Percentiles rank a stretch among this genome's conserved stretches.
Conservation (phyloP, 2,329 filamentous ascomycete species). For the Talaromyces piceae region DNA sequence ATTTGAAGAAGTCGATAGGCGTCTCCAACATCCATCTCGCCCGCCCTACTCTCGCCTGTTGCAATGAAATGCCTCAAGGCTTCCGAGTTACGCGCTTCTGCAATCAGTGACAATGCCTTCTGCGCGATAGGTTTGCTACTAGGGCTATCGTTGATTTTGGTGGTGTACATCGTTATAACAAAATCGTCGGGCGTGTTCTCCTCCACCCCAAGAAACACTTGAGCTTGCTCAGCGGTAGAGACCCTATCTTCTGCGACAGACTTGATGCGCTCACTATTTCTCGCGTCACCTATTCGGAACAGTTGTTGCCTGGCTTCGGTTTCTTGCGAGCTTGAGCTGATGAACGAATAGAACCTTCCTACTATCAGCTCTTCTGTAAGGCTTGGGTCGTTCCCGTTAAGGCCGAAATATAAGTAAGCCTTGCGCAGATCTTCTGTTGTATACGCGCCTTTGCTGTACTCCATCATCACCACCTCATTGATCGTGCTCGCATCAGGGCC, state of each 20-base stretch:
- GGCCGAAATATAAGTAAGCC: constrained; percentile 54
- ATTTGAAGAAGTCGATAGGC: constrained; percentile 48
- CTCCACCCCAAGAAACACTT: constrained; percentile 52
- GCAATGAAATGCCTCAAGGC: constrained; percentile 46
- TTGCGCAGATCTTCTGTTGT: constrained; percentile 49
- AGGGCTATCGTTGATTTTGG: constrained; percentile 51
- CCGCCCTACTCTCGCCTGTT: constrained; percentile 42
- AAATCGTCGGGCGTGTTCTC: constrained; percentile 48
- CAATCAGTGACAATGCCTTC: constrained; percentile 53
- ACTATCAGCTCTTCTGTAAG: constrained; percentile 55
- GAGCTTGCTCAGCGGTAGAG: constrained; percentile 57
- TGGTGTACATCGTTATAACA: constrained; percentile 48
- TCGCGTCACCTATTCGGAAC: constrained; percentile 52
- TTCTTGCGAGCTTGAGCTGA: constrained; percentile 50
- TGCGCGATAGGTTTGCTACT: constrained; percentile 43
- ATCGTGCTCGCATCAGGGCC: constrained; percentile 46
- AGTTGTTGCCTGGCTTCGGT: constrained; percentile 51
- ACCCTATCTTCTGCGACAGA: constrained; percentile 52
- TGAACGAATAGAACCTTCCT: constrained; percentile 52
- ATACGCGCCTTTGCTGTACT: constrained; percentile 52
- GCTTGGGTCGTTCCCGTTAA: constrained; percentile 39
- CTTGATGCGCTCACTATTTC: constrained; percentile 51
- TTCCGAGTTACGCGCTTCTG: constrained; percentile 50
- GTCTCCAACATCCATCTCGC: constrained; percentile 50
- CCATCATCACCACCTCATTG: constrained; percentile 49